These are phyloP conservation scores for Verticillium klebahnii DNA, from an alignment of 2,329 filamentous ascomycete species.

Conservation along the genomic window DNA sequence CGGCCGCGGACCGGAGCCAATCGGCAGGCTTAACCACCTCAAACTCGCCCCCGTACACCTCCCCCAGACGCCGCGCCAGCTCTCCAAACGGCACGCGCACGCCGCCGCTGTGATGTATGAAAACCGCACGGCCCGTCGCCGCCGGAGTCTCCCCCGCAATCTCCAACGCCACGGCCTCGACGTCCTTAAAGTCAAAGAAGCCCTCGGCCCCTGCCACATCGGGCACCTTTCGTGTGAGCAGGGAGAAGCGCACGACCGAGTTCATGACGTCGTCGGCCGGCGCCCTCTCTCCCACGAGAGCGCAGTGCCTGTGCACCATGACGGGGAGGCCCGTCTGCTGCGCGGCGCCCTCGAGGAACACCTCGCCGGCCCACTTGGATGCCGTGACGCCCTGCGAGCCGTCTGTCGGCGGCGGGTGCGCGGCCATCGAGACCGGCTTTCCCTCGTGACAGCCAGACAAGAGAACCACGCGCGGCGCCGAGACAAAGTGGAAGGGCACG, in stretches of 20 bases:
- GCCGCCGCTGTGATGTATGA: background rate
- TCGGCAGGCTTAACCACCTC: background rate
- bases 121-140: background rate
- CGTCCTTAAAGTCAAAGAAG: background rate
- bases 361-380: conserved; percentile 28
- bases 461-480: conserved; percentile 4
- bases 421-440: background rate
- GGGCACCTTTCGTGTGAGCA: background rate
- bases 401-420: conserved; percentile 11
- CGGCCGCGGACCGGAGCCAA: background rate
- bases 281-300: background rate
- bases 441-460: background rate
- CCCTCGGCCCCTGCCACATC: background rate
- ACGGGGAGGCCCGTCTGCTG: conserved; percentile 15
- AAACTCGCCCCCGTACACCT: background rate
- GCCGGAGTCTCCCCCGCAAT: background rate
- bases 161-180: background rate
- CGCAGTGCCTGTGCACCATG: conserved; percentile 14
- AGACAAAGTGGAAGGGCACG: conserved; percentile 9
- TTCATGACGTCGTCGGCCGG: conserved; percentile 1
- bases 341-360: conserved; percentile 19
- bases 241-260: background rate
- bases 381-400: conserved; percentile 24
- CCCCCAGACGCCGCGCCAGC: background rate
- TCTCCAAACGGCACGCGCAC: background rate